Evolutionary conservation across 1,284 basidiomycete species (phyloP).

Genomic region (Quambalaria eucalypti): DNA sequence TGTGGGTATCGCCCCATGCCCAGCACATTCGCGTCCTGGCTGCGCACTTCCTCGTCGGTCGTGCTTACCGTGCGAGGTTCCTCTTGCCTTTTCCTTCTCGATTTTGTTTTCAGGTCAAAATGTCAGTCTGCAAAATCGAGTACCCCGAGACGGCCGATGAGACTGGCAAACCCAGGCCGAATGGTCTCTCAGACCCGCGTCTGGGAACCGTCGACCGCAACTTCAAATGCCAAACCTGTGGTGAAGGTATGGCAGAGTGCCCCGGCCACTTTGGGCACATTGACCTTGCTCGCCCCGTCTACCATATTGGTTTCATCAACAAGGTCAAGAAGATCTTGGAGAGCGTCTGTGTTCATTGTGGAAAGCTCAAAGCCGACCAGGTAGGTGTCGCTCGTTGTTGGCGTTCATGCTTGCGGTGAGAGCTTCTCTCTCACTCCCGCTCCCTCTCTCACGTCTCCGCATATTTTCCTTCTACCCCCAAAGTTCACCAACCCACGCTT

Average conservation of each 20-base stretch:
- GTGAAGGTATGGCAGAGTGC: conserved; percentile 56
- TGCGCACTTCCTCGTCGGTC: not conserved
- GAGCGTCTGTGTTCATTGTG: conserved; percentile 96
- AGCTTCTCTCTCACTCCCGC: too few relatives aligned
- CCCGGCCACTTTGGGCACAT: conserved; percentile 99
- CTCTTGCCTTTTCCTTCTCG: not conserved
- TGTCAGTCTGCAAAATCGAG: conserved; percentile 95
- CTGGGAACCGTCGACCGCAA: conserved; percentile 98
- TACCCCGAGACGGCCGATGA: conserved; percentile 98
- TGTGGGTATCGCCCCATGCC: conserved; percentile 30
- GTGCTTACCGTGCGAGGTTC: not conserved
- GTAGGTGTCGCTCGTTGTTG: conserved; percentile 23
- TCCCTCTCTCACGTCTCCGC: not conserved
- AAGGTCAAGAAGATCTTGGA: conserved; percentile 99
- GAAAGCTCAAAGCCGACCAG: conserved; percentile 89
- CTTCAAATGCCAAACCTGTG: conserved; percentile 99
- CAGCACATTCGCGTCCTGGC: not conserved
- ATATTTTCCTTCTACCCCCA: not conserved
- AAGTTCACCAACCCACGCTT: conserved; percentile 41
- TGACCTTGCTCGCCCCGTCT: conserved; percentile 89
- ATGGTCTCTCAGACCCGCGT: conserved; percentile 92
- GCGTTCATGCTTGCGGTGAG: too few relatives aligned
- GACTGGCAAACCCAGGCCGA: conserved; percentile 66
- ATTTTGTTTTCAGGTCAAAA: conserved; percentile 64
- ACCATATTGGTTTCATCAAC: conserved; percentile 91